A percentile compares a stretch with the other conserved stretches of the same genome.
Conservation (phyloP, 1,284 basidiomycete species). For the Moniliella sp. region DNA sequence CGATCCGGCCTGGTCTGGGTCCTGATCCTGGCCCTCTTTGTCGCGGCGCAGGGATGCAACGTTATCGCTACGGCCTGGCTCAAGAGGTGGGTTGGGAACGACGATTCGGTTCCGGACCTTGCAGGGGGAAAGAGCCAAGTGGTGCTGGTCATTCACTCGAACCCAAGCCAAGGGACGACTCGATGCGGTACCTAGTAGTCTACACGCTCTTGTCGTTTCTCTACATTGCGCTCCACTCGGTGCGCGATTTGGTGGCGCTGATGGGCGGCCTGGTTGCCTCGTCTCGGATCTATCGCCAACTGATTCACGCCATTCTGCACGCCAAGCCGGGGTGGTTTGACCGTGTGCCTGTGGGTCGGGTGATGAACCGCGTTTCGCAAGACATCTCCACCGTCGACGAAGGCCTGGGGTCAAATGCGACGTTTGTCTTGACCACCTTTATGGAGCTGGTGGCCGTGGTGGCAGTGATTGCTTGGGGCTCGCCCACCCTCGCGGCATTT, state of each 20-base stretch:
- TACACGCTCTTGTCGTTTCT: constrained; percentile 13
- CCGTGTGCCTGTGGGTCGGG: constrained; percentile 26
- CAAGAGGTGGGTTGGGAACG: constrained; percentile 23
- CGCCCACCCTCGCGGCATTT: constrained; percentile 17
- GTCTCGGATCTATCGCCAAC: constrained; percentile 26
- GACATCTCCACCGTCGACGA: constrained; percentile 32
- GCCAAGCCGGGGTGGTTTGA: constrained; percentile 40
- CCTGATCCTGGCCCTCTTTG: constrained; percentile 13
- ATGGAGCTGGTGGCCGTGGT: constrained; percentile 13
- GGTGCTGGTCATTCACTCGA: background rate
- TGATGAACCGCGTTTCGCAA: constrained; percentile 31
- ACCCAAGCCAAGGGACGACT: background rate
- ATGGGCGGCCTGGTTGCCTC: constrained; percentile 21
- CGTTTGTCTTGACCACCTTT: constrained; percentile 9
- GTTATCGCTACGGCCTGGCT: constrained; percentile 25
- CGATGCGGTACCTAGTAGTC: constrained; percentile 13
- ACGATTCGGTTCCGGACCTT: constrained; percentile 4
- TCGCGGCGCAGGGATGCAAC: constrained; percentile 14
- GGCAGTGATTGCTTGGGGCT: constrained; percentile 23
- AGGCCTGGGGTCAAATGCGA: constrained; percentile 15
- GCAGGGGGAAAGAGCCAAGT: background rate
- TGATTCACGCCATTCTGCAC: constrained; percentile 66
- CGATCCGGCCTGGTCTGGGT: constrained; percentile 14
- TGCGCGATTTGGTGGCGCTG: constrained; percentile 16
- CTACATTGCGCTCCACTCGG: constrained; percentile 17